Evolutionary conservation across 148 eudicot species (phyloP).

Genomic region (Dysphania ambrosioides): DNA sequence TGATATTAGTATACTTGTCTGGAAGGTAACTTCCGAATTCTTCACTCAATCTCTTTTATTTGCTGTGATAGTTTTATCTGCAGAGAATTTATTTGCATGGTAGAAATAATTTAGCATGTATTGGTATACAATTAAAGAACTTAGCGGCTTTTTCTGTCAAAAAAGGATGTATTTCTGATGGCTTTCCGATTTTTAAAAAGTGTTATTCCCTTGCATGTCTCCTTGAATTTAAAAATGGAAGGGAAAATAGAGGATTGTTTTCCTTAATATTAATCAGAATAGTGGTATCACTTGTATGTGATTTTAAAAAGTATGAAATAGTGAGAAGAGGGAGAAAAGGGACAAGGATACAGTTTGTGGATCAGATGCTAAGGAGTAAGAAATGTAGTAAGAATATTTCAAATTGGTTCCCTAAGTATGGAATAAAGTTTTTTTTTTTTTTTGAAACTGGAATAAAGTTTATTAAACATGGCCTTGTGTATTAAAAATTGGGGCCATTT

Average conservation of each 20-base stretch:
- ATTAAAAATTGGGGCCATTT: not conserved
- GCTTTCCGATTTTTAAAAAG: conserved; percentile 26
- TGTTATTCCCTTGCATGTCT: conserved; percentile 24
- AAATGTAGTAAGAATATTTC: conserved; percentile 19
- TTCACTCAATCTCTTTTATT: conserved; percentile 14
- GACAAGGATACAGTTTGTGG: conserved; percentile 4
- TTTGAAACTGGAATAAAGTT: too few species aligned
- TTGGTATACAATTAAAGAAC: conserved; percentile 9
- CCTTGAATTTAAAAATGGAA: conserved; percentile 7
- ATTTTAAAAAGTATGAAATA: not conserved
- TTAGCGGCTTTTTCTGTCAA: conserved; percentile 20
- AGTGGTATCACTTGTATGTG: not conserved
- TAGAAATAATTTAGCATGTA: conserved; percentile 4
- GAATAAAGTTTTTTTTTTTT: not conserved
- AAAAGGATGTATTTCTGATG: conserved; percentile 24
- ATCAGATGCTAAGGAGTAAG: conserved; percentile 12
- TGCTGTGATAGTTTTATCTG: not conserved
- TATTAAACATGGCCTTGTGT: conserved; percentile 3
- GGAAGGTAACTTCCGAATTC: conserved; percentile 68
- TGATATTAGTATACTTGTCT: conserved; percentile 92
- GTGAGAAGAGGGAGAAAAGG: not conserved
- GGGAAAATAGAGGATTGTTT: conserved; percentile 1
- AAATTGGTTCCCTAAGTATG: not conserved
- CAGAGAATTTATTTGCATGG: not conserved
- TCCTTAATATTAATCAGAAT: not conserved